Evolutionary conservation across 306 rosid species (phyloP).

Genomic region (Hippophae tibetana): DNA sequence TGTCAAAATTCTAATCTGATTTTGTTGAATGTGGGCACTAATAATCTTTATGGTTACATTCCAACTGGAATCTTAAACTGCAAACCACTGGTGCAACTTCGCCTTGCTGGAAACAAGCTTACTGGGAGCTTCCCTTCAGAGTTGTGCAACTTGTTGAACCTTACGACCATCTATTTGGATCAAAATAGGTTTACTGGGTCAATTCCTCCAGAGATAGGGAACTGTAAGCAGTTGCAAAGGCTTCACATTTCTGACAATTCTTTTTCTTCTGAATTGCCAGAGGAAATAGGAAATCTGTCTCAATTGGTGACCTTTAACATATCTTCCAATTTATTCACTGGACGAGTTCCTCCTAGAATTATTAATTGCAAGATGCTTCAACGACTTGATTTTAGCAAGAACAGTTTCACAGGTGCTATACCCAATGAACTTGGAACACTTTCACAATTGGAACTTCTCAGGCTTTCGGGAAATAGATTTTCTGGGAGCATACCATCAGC

Average conservation of each 20-base stretch:
- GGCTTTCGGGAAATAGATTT: slow-evolving; percentile 60
- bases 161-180: slow-evolving; percentile 63
- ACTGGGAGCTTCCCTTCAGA: slow-evolving; percentile 74
- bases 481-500: slow-evolving; percentile 61
- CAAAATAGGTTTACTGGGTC: slow-evolving; percentile 74
- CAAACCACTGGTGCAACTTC: slow-evolving; percentile 49
- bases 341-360: slow-evolving; percentile 54
- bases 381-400: slow-evolving; percentile 77
- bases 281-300: slow-evolving; percentile 71
- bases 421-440: slow-evolving; percentile 75
- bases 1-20: slow-evolving; percentile 54
- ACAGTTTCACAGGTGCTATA: slow-evolving; percentile 48
- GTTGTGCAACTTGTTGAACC: slow-evolving; percentile 59
- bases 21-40: slow-evolving; percentile 59
- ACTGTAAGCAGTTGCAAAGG: slow-evolving; percentile 72
- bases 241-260: slow-evolving; percentile 72
- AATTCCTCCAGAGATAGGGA: slow-evolving; percentile 49
- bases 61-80: slow-evolving; percentile 61
- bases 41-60: slow-evolving; percentile 54
- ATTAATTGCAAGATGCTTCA: slow-evolving; percentile 68
- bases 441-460: slow-evolving; percentile 72
- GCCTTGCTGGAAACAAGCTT: slow-evolving; percentile 54
- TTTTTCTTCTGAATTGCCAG: slow-evolving; percentile 67
- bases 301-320: slow-evolving; percentile 79
- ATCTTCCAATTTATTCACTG: slow-evolving; percentile 62